These are phyloP conservation scores for Lobulomyces angularis DNA, from an alignment of 192 early-diverging fungal species.

Conservation along the genomic window DNA sequence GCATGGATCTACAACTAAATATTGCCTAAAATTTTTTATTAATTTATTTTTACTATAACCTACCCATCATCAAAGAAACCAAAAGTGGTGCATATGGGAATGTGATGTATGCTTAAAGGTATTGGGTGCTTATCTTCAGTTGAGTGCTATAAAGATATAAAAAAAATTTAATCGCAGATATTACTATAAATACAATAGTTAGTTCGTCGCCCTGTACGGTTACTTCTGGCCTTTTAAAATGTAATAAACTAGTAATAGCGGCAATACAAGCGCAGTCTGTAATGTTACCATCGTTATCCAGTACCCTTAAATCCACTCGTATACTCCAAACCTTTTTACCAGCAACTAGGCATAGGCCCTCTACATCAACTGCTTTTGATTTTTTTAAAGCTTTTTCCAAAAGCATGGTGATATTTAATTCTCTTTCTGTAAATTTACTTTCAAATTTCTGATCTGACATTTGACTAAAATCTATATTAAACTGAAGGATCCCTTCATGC, in stretches of 20 bases:
- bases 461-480: conserved; percentile 78
- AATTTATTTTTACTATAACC: conserved; percentile 1
- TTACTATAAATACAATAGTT: conserved; percentile 52
- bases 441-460: conserved; percentile 75
- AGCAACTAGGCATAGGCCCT: conserved; percentile 90
- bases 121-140: conserved; percentile 81
- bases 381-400: conserved; percentile 78
- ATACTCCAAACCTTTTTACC: conserved; percentile 94
- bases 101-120: conserved; percentile 88
- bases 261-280: conserved; percentile 85
- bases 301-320: conserved; percentile 77
- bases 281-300: conserved; percentile 92
- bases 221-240: conserved; percentile 91
- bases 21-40: not conserved
- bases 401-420: conserved; percentile 71
- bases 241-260: conserved; percentile 73
- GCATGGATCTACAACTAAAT: conserved; percentile 68
- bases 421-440: conserved; percentile 58
- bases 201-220: conserved; percentile 85
- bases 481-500: conserved; percentile 73
- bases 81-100: conserved; percentile 87
- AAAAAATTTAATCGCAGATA: not conserved
- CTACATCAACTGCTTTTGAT: conserved; percentile 82
- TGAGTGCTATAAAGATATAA: conserved; percentile 46
- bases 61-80: conserved; percentile 80